These are phyloP conservation scores for Saturnispora sekii DNA, from an alignment of 805 yeast species.

Conservation along the genomic window DNA sequence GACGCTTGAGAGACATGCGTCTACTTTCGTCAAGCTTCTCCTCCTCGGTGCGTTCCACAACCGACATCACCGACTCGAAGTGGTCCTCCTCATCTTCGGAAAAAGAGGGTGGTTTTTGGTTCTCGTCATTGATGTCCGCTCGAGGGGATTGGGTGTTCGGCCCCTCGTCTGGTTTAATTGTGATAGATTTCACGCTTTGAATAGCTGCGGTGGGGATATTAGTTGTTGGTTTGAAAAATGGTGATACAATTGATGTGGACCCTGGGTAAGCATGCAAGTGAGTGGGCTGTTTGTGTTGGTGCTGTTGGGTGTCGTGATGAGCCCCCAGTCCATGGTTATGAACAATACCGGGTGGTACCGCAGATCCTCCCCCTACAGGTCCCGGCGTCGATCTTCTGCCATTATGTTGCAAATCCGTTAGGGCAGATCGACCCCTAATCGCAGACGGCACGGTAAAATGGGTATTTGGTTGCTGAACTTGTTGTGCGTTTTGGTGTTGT, in stretches of 20 bases:
- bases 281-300: conserved; percentile 53
- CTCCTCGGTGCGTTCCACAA: conserved; percentile 20
- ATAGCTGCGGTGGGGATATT: neutral
- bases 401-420: conserved; percentile 21
- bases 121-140: conserved; percentile 4
- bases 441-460: conserved; percentile 5
- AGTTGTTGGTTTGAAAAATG: conserved; percentile 22
- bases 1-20: conserved; percentile 36
- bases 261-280: conserved; percentile 31
- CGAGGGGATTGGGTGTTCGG: neutral
- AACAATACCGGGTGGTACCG: neutral
- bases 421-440: conserved; percentile 19
- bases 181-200: conserved; percentile 8
- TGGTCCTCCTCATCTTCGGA: conserved; percentile 1
- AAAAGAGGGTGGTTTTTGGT: neutral
- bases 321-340: conserved; percentile 10
- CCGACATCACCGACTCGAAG: conserved; percentile 7
- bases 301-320: conserved; percentile 5
- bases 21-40: conserved; percentile 23
- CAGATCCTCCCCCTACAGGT: neutral
- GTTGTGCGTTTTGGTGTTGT: conserved; percentile 11
- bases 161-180: conserved; percentile 18
- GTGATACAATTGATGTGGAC: conserved; percentile 21
- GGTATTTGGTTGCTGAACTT: conserved; percentile 8
- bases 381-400: conserved; percentile 2